Base-by-base conservation (phyloP, 306 rosid genomes). In the Oemleria cerasiformis region DNA sequence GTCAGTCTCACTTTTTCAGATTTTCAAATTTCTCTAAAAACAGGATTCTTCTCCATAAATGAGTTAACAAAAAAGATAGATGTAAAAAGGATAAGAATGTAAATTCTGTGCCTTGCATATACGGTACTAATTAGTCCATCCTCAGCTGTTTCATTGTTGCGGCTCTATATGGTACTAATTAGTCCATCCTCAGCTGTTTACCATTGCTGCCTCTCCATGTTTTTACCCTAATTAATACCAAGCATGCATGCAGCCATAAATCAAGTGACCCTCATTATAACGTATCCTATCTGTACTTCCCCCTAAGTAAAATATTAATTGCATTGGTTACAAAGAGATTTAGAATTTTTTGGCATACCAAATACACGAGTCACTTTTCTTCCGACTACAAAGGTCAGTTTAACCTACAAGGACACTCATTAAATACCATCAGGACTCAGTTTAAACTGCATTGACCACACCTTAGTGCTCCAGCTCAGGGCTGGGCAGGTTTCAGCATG, bases 251-350 rank as follows among this genome's bases (percentile, higher is more conserved):
- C 3, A 4, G 36, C 36, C 36, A 30, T 30, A 25, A 40, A 47
- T 43, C 63, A 19, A 67, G 53, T 44, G 23, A 68, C 56, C 55
- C n/a, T 59, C 44, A 55, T 78, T 47, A 67, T 74, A 36, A 13
- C 16, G 44, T n/a, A 78, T 67, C 70, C 73, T 42, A 71, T 53
- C 39, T 72, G 59, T 51, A 25, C 74, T 62, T 23, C 12, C 40
- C 54, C 30, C 41, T 53, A 21, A 34, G 40, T 45, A 56, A 19
- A 12, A 43, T 21, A 20, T 57, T 67, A 47, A 60, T 64, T 65
- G 47, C 72, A 69, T 47, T 76, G 6, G 55, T 17, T 50, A 63
- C 63, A 56, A 45, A 79, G 20, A 65, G 50, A 79, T 83, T 65
- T 58, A 50, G 17, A 15, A 44, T 63, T 67, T 57, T 30, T 39